Evolutionary conservation across 208 protist genomes (phyloP).

Genomic region (Leishmania gerbilli): DNA sequence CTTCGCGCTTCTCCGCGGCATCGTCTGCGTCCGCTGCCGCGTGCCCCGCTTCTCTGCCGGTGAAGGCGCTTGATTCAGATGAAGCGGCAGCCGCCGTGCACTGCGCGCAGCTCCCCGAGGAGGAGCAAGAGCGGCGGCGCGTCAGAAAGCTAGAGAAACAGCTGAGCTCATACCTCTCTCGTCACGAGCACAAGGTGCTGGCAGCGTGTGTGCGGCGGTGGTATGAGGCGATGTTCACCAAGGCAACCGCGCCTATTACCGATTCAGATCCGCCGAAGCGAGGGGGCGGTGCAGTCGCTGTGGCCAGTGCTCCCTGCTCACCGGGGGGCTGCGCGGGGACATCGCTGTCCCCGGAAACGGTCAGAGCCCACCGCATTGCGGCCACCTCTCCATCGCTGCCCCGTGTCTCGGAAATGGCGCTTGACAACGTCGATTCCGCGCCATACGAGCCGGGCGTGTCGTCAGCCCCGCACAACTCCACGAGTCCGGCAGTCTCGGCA

Average conservation of each 20-base stretch:
- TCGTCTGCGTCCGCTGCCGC: background rate
- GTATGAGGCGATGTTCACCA: slow-evolving; percentile 63
- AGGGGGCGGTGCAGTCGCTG: background rate
- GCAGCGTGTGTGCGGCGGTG: slow-evolving; percentile 50
- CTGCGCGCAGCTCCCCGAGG: slow-evolving; percentile 9
- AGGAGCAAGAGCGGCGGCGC: slow-evolving; percentile 23
- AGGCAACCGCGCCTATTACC: slow-evolving; percentile 15
- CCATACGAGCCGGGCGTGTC: background rate
- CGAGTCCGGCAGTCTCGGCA: background rate
- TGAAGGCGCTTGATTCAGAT: background rate
- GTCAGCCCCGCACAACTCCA: background rate
- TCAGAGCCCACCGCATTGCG: background rate
- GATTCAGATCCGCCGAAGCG: background rate
- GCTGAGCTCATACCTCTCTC: slow-evolving; percentile 23
- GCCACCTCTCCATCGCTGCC: background rate
- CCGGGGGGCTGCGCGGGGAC: background rate
- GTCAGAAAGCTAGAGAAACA: slow-evolving; percentile 32
- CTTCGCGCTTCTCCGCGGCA: slow-evolving; percentile 1
- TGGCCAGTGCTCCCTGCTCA: background rate
- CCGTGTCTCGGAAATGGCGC: background rate
- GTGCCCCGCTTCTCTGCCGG: background rate
- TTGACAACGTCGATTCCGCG: background rate
- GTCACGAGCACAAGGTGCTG: slow-evolving; percentile 33
- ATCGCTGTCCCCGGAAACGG: background rate
- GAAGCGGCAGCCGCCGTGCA: slow-evolving; percentile 5